Percentiles rank a stretch among this genome's conserved stretches.
Conservation (phyloP, 1,284 basidiomycete genomes). For the Trichosporon ovoides region DNA sequence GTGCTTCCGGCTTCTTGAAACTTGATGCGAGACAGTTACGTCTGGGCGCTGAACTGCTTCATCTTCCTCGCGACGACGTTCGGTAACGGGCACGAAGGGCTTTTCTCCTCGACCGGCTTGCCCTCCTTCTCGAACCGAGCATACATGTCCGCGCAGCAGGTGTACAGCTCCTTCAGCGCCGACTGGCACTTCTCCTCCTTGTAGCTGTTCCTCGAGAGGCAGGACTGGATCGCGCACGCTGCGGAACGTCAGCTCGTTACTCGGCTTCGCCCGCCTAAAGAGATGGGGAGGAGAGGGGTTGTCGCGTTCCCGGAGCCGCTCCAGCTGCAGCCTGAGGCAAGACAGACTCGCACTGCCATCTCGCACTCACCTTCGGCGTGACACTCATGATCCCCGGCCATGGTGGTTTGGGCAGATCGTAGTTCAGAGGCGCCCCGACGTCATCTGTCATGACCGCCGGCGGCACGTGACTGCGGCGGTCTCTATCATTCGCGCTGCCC, state of each 20-base stretch:
- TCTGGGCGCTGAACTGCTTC: conserved; percentile 23
- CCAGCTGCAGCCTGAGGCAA: too few relatives aligned
- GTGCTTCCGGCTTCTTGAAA: neutral
- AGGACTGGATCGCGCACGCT: conserved; percentile 46
- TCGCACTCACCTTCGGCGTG: neutral
- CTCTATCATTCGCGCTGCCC: neutral
- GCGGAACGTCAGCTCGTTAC: conserved; percentile 2
- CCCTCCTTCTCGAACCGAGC: conserved; percentile 23
- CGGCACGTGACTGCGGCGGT: neutral
- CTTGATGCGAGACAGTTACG: too few relatives aligned
- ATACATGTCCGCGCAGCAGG: conserved; percentile 43
- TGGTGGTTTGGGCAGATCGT: neutral
- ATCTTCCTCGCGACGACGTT: conserved; percentile 35
- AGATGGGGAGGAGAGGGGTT: too few relatives aligned
- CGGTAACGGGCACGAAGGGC: conserved; percentile 34
- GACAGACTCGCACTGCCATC: too few relatives aligned
- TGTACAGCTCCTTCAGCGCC: conserved; percentile 34
- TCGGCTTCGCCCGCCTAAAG: too few relatives aligned
- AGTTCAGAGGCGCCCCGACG: neutral
- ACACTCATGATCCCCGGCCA: neutral
- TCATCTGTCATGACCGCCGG: neutral
- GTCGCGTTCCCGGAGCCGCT: too few relatives aligned
- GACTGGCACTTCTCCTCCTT: conserved; percentile 36
- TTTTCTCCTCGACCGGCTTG: conserved; percentile 17
- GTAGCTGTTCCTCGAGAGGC: conserved; percentile 37